Evolutionary conservation across 1,284 basidiomycete genomes (phyloP).

Genomic region (Sporisorium scitamineum): DNA sequence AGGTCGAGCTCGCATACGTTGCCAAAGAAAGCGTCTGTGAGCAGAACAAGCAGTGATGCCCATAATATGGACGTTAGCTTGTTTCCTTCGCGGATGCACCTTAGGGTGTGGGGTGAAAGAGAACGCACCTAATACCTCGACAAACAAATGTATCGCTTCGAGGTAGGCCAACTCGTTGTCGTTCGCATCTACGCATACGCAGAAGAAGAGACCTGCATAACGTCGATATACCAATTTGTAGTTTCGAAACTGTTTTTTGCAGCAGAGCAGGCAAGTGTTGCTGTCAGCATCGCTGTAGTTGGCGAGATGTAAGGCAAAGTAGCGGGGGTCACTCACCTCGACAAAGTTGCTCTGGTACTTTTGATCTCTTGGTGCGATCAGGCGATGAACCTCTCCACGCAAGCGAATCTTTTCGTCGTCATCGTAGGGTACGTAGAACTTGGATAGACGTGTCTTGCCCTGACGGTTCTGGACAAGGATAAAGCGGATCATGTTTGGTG

Average conservation of each 20-base stretch:
- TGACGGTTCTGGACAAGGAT: slow-evolving; percentile 96
- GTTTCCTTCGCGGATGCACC: not conserved
- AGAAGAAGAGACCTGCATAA: slow-evolving; percentile 87
- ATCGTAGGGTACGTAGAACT: slow-evolving; percentile 87
- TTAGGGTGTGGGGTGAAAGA: not conserved
- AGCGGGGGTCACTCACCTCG: slow-evolving; percentile 77
- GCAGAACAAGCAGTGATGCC: no score
- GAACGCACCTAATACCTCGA: slow-evolving; percentile 89
- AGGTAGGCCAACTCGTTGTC: slow-evolving; percentile 98
- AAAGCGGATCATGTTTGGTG: slow-evolving; percentile 82
- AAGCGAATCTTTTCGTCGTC: slow-evolving; percentile 80
- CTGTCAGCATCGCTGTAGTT: not conserved
- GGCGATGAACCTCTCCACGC: slow-evolving; percentile 91
- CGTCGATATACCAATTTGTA: slow-evolving; percentile 65
- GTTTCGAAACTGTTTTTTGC: slow-evolving; percentile 45
- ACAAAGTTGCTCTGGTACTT: slow-evolving; percentile 99
- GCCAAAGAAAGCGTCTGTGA: slow-evolving; percentile 91
- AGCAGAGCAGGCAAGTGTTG: not conserved
- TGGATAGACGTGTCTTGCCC: slow-evolving; percentile 94
- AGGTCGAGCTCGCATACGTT: slow-evolving; percentile 97
- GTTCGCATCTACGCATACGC: slow-evolving; percentile 94
- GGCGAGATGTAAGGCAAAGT: not conserved
- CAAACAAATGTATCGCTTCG: slow-evolving; percentile 97
- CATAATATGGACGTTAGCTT: not conserved
- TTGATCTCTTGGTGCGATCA: slow-evolving; percentile 96